These are phyloP conservation scores for Cladosporium oxysporum DNA, from an alignment of 2,329 filamentous ascomycete genomes.

Conservation along the genomic window DNA sequence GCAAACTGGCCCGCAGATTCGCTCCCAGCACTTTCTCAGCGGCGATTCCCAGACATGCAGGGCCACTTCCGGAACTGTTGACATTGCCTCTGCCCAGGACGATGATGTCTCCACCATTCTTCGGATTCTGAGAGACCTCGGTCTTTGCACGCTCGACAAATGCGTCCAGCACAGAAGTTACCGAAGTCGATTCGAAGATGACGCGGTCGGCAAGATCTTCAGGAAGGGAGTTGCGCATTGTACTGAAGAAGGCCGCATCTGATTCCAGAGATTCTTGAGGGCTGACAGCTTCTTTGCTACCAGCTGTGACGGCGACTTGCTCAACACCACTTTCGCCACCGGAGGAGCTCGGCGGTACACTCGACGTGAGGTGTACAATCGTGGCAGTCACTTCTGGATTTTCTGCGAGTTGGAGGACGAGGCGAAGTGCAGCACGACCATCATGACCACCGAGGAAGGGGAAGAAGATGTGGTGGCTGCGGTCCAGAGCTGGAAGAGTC, in stretches of 20 bases:
- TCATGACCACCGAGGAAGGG: conserved; percentile 85
- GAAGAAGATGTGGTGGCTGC: conserved; percentile 80
- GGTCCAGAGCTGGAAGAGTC: conserved; percentile 61
- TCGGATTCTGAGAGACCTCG: conserved; percentile 61
- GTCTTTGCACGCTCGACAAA: conserved; percentile 57
- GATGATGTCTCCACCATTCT: conserved; percentile 71
- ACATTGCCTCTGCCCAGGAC: conserved; percentile 59
- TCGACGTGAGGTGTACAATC: conserved; percentile 59
- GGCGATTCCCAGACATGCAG: conserved; percentile 59
- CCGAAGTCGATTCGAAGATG: conserved; percentile 56
- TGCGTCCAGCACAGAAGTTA: conserved; percentile 45
- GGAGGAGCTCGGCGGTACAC: background rate
- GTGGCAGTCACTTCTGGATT: conserved; percentile 78
- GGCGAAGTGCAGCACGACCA: conserved; percentile 74
- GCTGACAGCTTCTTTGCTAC: background rate
- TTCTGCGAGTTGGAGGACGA: conserved; percentile 81
- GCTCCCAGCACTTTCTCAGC: conserved; percentile 61
- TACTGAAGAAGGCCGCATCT: conserved; percentile 58
- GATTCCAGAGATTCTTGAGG: conserved; percentile 22
- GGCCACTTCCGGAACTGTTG: conserved; percentile 28
- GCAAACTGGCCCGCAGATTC: conserved; percentile 65
- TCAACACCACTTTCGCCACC: background rate
- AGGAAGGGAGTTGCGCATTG: conserved; percentile 58
- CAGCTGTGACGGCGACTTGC: conserved; percentile 17
- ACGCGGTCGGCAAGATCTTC: conserved; percentile 55